Conservation (phyloP, 441 rosid species). For the Erysimum pusillum region DNA sequence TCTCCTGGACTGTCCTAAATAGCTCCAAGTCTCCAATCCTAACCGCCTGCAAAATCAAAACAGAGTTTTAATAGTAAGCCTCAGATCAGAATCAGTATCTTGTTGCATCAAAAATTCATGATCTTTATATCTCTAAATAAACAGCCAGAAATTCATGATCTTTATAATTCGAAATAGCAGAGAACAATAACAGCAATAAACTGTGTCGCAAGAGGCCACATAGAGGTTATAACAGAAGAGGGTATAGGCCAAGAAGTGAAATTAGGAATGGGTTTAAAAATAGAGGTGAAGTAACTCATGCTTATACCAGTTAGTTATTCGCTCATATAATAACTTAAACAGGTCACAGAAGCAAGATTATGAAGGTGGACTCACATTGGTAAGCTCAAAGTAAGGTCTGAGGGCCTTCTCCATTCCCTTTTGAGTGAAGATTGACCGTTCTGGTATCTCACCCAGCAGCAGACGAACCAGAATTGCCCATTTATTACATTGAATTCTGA, state of each 20-base stretch:
- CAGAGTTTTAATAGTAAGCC: conserved; percentile 1
- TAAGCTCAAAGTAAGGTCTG: conserved; percentile 67
- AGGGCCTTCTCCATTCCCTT: conserved; percentile 70
- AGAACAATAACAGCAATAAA: conserved; percentile 7
- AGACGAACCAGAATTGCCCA: conserved; percentile 69
- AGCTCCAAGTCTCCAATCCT: conserved; percentile 73
- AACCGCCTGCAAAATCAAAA: conserved; percentile 58
- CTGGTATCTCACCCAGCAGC: conserved; percentile 71
- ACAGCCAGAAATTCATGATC: conserved; percentile 6
- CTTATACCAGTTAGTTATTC: neutral
- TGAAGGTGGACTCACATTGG: conserved; percentile 58
- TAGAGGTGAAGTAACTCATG: conserved; percentile 12
- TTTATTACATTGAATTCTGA: conserved; percentile 65
- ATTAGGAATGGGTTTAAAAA: neutral
- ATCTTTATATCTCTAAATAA: conserved; percentile 7
- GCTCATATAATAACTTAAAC: neutral
- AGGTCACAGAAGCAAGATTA: neutral
- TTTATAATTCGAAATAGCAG: neutral
- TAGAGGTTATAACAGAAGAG: neutral
- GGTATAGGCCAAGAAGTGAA: conserved; percentile 1
- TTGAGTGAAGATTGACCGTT: conserved; percentile 66
- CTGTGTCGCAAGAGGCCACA: neutral
- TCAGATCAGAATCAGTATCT: conserved; percentile 25
- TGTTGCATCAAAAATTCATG: conserved; percentile 22
- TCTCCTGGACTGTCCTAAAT: conserved; percentile 61